phyloP scores from a whole-genome alignment of 1,284 basidiomycete species.

The Gastroboletus turbinatus region DNA sequence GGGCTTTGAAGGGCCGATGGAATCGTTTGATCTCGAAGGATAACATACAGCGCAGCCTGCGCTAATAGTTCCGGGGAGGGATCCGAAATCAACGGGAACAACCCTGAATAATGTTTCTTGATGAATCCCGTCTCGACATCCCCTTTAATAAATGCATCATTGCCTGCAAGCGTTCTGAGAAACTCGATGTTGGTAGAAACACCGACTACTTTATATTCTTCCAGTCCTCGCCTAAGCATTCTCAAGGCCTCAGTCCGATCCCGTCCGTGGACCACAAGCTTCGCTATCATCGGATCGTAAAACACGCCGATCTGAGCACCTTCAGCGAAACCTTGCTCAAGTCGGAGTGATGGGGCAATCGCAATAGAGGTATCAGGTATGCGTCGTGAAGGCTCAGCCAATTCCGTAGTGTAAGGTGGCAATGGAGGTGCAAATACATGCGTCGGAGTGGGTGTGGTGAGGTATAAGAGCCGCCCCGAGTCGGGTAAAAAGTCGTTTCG shows the following conservation, averaged over 20 bases:
- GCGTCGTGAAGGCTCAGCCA: slow-evolving; percentile 36
- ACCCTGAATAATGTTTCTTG: slow-evolving; percentile 76
- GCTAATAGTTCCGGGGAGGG: slow-evolving; percentile 67
- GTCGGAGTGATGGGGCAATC: slow-evolving; percentile 66
- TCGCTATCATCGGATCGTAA: slow-evolving; percentile 95
- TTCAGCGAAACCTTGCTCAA: slow-evolving; percentile 89
- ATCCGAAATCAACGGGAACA: slow-evolving; percentile 65
- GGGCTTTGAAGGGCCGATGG: slow-evolving; percentile 37
- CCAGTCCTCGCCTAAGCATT: slow-evolving; percentile 76
- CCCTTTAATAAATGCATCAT: slow-evolving; percentile 75
- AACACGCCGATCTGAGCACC: slow-evolving; percentile 89
- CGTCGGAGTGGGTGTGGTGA: slow-evolving; percentile 73
- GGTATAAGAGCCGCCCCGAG: slow-evolving; percentile 79
- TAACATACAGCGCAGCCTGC: slow-evolving; percentile 76
- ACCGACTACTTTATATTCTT: slow-evolving; percentile 89
- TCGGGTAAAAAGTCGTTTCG: slow-evolving; percentile 91
- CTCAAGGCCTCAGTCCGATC: slow-evolving; percentile 87
- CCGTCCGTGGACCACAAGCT: slow-evolving; percentile 87
- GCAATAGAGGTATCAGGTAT: slow-evolving; percentile 40
- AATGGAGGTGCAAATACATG: slow-evolving; percentile 56
- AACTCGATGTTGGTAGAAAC: slow-evolving; percentile 93
- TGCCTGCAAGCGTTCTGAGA: slow-evolving; percentile 73
- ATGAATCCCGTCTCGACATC: slow-evolving; percentile 95
- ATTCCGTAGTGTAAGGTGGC: slow-evolving; percentile 22
- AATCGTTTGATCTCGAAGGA: slow-evolving; percentile 59